Conservation (phyloP, 2,329 filamentous ascomycete species). For the Microcyclosporella mali region DNA sequence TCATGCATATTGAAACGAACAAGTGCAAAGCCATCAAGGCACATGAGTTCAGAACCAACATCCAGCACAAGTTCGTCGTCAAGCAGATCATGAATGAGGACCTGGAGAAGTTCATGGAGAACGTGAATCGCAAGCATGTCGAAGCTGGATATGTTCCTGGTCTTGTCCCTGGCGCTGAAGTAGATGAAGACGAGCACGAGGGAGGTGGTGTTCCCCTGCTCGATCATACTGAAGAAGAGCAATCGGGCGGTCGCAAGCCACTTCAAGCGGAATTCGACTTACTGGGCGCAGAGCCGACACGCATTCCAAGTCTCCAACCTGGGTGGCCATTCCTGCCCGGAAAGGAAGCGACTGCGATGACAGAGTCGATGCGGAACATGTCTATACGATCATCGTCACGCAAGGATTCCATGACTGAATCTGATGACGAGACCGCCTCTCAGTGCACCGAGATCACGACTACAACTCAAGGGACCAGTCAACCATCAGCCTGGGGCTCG, state of each 20-base stretch:
- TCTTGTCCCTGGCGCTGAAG: background rate
- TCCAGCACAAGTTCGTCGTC: conserved; percentile 47
- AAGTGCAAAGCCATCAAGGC: conserved; percentile 42
- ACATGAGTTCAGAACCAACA: conserved; percentile 42
- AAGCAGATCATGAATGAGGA: conserved; percentile 29
- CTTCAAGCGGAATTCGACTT: conserved; percentile 9
- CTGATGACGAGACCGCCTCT: background rate
- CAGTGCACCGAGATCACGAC: no score
- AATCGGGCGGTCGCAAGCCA: conserved; percentile 16
- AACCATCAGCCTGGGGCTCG: conserved; percentile 5
- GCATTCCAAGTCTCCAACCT: background rate
- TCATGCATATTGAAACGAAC: conserved; percentile 51
- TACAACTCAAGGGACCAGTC: background rate
- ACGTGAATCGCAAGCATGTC: conserved; percentile 8
- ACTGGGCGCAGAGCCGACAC: conserved; percentile 4
- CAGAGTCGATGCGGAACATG: no score
- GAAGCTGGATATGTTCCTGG: background rate
- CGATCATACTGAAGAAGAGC: conserved; percentile 14
- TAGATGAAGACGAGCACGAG: conserved; percentile 31
- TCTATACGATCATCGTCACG: no score
- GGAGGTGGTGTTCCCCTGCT: conserved; percentile 22
- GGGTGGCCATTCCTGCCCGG: no score
- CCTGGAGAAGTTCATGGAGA: conserved; percentile 20
- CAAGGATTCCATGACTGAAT: background rate
- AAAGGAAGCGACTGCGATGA: no score